phyloP scores from a whole-genome alignment of 768 basidiomycete genomes.

The Mycena belliarum region DNA sequence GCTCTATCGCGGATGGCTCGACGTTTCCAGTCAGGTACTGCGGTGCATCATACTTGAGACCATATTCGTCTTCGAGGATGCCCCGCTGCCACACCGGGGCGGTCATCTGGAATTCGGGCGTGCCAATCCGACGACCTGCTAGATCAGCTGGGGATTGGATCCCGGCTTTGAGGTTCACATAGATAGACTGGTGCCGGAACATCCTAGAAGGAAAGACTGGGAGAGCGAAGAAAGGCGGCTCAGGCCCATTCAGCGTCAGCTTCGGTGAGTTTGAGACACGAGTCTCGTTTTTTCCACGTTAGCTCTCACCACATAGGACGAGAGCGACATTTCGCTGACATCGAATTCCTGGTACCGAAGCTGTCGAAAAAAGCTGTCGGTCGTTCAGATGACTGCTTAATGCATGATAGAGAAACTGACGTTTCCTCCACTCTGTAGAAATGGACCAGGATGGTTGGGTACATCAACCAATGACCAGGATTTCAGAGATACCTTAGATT shows the following conservation, averaged over 20 bases:
- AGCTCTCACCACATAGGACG: conserved; percentile 20
- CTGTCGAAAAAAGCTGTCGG: conserved; percentile 21
- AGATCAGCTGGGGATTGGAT: conserved; percentile 19
- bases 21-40: conserved; percentile 21
- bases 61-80: conserved; percentile 22
- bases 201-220: conserved; percentile 23
- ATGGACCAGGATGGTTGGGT: neutral
- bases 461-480: no score
- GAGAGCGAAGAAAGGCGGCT: conserved; percentile 22
- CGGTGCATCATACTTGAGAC: conserved; percentile 16
- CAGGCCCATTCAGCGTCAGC: conserved; percentile 15
- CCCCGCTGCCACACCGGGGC: conserved; percentile 25
- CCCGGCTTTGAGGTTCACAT: conserved; percentile 19
- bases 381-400: neutral
- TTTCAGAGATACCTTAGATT: conserved; percentile 11
- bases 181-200: conserved; percentile 25
- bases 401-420: neutral
- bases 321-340: conserved; percentile 20
- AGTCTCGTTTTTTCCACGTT: neutral
- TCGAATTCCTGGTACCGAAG: conserved; percentile 24
- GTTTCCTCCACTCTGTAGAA: conserved; percentile 17
- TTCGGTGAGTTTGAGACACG: neutral
- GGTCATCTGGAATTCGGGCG: conserved; percentile 25
- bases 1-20: conserved; percentile 18
- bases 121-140: conserved; percentile 20